These are phyloP conservation scores for Aspergillus amoenus DNA, from an alignment of 2,329 filamentous ascomycete species.

Conservation along the genomic window DNA sequence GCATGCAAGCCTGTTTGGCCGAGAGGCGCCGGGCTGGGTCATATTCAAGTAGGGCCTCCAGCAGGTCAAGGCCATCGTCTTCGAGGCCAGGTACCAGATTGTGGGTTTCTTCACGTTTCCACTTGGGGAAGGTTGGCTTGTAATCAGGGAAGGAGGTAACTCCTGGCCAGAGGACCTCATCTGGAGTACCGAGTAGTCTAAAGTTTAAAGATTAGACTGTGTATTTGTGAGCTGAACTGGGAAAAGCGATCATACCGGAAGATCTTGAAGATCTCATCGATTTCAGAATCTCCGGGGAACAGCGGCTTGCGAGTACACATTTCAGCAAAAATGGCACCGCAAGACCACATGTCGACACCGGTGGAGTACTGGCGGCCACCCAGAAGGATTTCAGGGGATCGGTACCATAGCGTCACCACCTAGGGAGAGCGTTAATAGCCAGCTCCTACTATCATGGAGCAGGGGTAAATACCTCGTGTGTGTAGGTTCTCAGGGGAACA, in stretches of 20 bases:
- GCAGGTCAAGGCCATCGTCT: conserved; percentile 51
- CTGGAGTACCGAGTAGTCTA: conserved; percentile 77
- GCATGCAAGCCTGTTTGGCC: conserved; percentile 80
- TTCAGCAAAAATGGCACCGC: conserved; percentile 91
- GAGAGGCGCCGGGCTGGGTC: conserved; percentile 85
- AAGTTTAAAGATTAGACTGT: conserved; percentile 16
- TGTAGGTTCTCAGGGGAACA: conserved; percentile 86
- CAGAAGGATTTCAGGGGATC: conserved; percentile 83
- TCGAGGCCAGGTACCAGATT: conserved; percentile 72
- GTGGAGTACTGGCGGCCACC: conserved; percentile 91
- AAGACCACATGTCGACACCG: conserved; percentile 94
- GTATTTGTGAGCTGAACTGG: background rate
- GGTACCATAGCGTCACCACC: conserved; percentile 93
- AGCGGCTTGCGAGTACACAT: conserved; percentile 94
- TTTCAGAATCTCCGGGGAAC: conserved; percentile 89
- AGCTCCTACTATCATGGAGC: background rate
- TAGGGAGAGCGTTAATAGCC: conserved; percentile 28
- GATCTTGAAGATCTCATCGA: conserved; percentile 92
- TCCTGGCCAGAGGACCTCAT: conserved; percentile 80
- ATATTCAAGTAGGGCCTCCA: conserved; percentile 74
- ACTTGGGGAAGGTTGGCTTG: conserved; percentile 89
- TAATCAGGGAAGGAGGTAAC: conserved; percentile 95
- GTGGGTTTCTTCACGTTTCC: conserved; percentile 68
- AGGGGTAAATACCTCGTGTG: conserved; percentile 65
- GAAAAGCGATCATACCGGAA: conserved; percentile 64